Evolutionary conservation across 495 filamentous ascomycete genomes (phyloP), one percentile per base, ranked within the genome.

Genomic region (Podospora pseudocomata): DNA sequence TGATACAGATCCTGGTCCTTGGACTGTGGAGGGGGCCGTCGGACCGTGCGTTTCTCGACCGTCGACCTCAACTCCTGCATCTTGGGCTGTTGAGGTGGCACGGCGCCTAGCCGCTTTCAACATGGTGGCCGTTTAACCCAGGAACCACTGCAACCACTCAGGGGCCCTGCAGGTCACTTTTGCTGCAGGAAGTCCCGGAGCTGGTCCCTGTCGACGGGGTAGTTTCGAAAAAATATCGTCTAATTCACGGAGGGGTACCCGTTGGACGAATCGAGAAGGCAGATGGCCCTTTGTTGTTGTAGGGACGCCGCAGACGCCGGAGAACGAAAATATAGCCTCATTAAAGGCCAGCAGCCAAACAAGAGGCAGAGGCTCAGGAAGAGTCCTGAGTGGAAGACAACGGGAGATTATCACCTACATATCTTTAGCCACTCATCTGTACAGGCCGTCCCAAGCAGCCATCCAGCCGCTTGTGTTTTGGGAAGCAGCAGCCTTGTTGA

Each of bases 1-100:
- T 82, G 81, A 82, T 75, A 83, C 80, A 81, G 60, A 64, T 71
- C 74, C 80, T 77, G 72, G 80, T 76, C 74, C 70, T 56, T 71
- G 70, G 70, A 72, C 74, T 60, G n/a, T 66, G 55, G 55, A 72
- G 76, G 76, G 76, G 74, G 71, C 72, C 68, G 69, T 72, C 71
- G 77, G 75, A 72, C 76, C 79, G 74, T 80, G 77, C 78, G 75
- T 74, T 63, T 65, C 67, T 71, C 39, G 39, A 49, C 39, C 39
- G 6, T 72, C 75, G 66, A 74, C 73, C 27, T 66, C 64, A 56
- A 32, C 74, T 66, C 65, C 67, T 66, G 69, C 68, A 67, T 66
- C 63, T 49, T 15, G 65, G 9, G 6, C 55, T 32, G 56, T 66
- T 62, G 61, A 30, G 15, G 39, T 49, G 39, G 39, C 39, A 59